A percentile compares a stretch with the other conserved stretches of the same genome.
phyloP scores from a whole-genome alignment of 2,329 filamentous ascomycete genomes.

The Claviceps cyperi region DNA sequence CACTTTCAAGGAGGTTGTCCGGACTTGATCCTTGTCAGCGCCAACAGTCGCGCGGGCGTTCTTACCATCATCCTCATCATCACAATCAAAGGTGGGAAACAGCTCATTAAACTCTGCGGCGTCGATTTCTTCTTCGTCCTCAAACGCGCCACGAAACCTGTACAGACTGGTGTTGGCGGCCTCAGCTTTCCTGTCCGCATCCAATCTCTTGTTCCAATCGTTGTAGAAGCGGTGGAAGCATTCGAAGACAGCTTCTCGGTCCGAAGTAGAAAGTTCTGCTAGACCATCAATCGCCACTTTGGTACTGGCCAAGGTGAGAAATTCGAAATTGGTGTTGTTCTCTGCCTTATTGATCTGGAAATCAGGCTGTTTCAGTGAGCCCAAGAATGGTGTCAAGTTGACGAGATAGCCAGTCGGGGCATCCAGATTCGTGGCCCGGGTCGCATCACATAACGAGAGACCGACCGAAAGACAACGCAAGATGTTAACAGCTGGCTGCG shows the following conservation, averaged over 20 bases:
- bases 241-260: conserved; percentile 44
- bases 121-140: conserved; percentile 62
- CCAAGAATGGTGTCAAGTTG: conserved; percentile 39
- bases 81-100: conserved; percentile 60
- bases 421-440: conserved; percentile 28
- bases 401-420: conserved; percentile 23
- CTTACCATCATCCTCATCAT: conserved; percentile 12
- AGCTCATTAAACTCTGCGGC: conserved; percentile 63
- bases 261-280: conserved; percentile 22
- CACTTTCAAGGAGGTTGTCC: conserved; percentile 44
- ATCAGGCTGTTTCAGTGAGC: conserved; percentile 25
- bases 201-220: conserved; percentile 66
- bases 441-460: conserved; percentile 42
- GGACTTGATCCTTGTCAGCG: conserved; percentile 26
- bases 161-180: conserved; percentile 66
- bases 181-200: conserved; percentile 60
- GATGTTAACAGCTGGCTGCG: conserved; percentile 62
- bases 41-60: conserved; percentile 17
- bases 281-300: conserved; percentile 33
- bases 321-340: conserved; percentile 24
- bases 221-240: conserved; percentile 61
- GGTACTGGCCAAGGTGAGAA: conserved; percentile 22
- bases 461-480: conserved; percentile 67
- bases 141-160: conserved; percentile 62
- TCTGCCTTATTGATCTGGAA: conserved; percentile 9